Base-by-base conservation (phyloP, 2,329 filamentous ascomycete species). In the Colletotrichum brevisporum region DNA sequence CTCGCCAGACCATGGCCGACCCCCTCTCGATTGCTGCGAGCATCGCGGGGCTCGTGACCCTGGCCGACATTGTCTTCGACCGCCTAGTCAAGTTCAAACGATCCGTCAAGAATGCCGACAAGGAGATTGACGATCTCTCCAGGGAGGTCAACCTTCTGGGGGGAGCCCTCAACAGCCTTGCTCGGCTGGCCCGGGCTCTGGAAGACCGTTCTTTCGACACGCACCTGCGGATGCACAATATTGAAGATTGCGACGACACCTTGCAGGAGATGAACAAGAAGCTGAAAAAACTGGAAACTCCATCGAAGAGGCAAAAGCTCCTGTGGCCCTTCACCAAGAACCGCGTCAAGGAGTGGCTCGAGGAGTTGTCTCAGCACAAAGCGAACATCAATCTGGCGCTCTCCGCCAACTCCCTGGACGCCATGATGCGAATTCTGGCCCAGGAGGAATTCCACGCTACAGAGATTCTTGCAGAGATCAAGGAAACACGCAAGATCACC, bases 11-110 rank as follows among this genome's bases (percentile, higher is more conserved):
- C 2, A 66, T 61, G 63, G 24, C 56, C 0, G 58, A 67, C 15
- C 64, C 64, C 1, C 15, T 67, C 12, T 51, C 27, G 12, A 63
- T 67, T 9, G 47, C 64, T 3, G 64, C 64, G 2, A 67, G 64
- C n/a, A 67, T 67, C 1, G 59, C 64, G 1, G 64, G 64, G 0
- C 51, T 67, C 0, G 31, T 63, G 15, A 15, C 58, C 4, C 45
- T 67, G 5, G 58, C 64, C 6, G 64, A 67, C 16, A 6, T 57
- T 3, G 24, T 67, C 0, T 67, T 53, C n/a, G 13, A 15, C 0
- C 64, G 64, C n/a, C n/a, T 63, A 12, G 12, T 43, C 2, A 62
- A 53, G 3, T 67, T 63, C 1, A 15, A 16, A 2, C 55, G 26
- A 6, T 31, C 36, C 4, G 64, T 53, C 13, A 56, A 67, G 1